A percentile compares a stretch with the other conserved stretches of the same genome.
phyloP scores from a whole-genome alignment of 2,329 filamentous ascomycete genomes.

The Fusarium foetens region DNA sequence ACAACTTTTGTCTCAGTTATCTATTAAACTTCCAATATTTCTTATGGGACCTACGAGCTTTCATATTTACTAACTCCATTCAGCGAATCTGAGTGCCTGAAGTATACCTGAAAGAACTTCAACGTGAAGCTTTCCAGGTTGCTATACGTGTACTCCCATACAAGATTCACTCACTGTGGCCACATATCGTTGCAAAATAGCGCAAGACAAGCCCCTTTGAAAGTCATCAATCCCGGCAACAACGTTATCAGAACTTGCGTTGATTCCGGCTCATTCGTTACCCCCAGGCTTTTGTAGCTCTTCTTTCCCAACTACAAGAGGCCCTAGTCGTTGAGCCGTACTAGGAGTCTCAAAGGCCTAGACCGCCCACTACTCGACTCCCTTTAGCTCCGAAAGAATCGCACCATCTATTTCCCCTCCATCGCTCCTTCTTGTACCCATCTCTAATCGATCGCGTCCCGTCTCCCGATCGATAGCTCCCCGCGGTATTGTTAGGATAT shows the following conservation, averaged over 20 bases:
- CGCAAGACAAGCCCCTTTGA: background rate
- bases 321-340: slow-evolving; percentile 26
- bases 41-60: background rate
- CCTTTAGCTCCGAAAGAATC: slow-evolving; percentile 44
- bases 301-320: slow-evolving; percentile 25
- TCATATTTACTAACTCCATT: background rate
- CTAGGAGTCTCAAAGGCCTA: slow-evolving; percentile 35
- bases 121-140: slow-evolving; percentile 11
- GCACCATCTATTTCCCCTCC: slow-evolving; percentile 44
- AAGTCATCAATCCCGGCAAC: slow-evolving; percentile 2
- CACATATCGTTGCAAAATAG: slow-evolving; percentile 8
- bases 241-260: slow-evolving; percentile 8
- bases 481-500: slow-evolving; percentile 21
- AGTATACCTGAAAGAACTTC: slow-evolving; percentile 2
- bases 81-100: background rate
- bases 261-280: slow-evolving; percentile 4
- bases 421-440: slow-evolving; percentile 38
- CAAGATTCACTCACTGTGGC: background rate
- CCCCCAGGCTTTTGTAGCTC: slow-evolving; percentile 13
- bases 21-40: slow-evolving; percentile 4
- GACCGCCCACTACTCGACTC: slow-evolving; percentile 41
- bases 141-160: background rate
- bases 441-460: slow-evolving; percentile 44
- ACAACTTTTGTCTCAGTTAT: slow-evolving; percentile 11
- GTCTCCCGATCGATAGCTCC: slow-evolving; percentile 39